These are phyloP conservation scores for Coniochaeta hoffmannii DNA, from an alignment of 2,329 filamentous ascomycete genomes.

Conservation along the genomic window DNA sequence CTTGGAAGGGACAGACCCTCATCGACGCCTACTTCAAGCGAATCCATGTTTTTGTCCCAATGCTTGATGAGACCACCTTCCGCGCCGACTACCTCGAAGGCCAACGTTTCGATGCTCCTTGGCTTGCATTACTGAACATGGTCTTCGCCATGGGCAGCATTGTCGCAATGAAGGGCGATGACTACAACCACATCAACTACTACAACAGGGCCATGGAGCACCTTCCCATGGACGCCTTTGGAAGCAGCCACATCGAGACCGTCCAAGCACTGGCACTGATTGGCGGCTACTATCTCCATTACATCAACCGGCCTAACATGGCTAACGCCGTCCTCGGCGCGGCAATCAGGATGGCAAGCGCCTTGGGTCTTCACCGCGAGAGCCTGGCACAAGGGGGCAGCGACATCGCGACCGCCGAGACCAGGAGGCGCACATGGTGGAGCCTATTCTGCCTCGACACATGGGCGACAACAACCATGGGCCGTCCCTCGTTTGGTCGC, in stretches of 20 bases:
- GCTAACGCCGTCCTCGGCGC: conserved; percentile 67
- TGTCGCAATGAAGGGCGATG: conserved; percentile 55
- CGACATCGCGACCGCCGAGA: conserved; percentile 48
- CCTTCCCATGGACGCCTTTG: conserved; percentile 59
- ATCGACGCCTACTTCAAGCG: conserved; percentile 72
- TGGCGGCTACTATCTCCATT: conserved; percentile 71
- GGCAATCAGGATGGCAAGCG: conserved; percentile 66
- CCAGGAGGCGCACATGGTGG: conserved; percentile 66
- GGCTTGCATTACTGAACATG: conserved; percentile 68
- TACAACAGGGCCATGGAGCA: conserved; percentile 62
- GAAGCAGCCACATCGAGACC: conserved; percentile 64
- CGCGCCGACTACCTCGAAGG: conserved; percentile 57
- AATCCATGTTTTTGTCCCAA: conserved; percentile 63
- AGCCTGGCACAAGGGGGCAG: conserved; percentile 33
- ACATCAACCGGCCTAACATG: conserved; percentile 70
- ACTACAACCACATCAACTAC: conserved; percentile 62
- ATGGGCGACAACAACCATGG: conserved; percentile 65
- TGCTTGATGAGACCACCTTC: conserved; percentile 66
- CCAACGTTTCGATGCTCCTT: conserved; percentile 57
- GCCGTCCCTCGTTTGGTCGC: conserved; percentile 61
- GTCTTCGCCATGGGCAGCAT: conserved; percentile 71
- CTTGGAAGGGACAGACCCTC: conserved; percentile 58
- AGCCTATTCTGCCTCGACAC: conserved; percentile 66
- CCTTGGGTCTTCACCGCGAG: conserved; percentile 65
- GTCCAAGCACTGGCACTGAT: conserved; percentile 65